Evolutionary conservation across 1,284 basidiomycete species (phyloP).

Genomic region (Pseudozyma sp.): DNA sequence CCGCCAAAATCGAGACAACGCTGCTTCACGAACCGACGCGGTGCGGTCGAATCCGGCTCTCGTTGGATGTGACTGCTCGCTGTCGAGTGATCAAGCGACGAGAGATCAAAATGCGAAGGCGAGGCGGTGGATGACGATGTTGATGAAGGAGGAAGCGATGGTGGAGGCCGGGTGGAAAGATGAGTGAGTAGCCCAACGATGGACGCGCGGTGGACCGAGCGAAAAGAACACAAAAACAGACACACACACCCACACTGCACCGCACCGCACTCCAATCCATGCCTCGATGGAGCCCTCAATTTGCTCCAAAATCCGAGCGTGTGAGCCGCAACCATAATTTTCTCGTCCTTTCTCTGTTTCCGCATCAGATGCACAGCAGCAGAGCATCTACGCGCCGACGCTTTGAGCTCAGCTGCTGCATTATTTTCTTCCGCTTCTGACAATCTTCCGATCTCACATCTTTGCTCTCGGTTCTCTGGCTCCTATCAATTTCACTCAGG

Average conservation of each 20-base stretch:
- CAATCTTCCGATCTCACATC: too few relatives aligned
- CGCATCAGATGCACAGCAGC: too few relatives aligned
- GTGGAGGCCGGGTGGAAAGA: constrained; percentile 19
- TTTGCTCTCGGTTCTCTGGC: too few relatives aligned
- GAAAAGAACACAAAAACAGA: constrained; percentile 18
- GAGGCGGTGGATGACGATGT: not conserved
- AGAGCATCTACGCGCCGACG: too few relatives aligned
- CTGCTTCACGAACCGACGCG: not conserved
- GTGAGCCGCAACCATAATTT: too few relatives aligned
- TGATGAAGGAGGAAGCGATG: constrained; percentile 5
- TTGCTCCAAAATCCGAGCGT: too few relatives aligned
- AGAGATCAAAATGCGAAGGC: not conserved
- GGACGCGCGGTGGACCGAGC: constrained; percentile 27
- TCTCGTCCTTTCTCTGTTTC: too few relatives aligned
- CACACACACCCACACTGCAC: not conserved
- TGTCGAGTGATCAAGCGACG: not conserved
- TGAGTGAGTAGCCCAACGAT: constrained; percentile 19
- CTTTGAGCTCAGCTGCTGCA: too few relatives aligned
- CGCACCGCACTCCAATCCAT: not conserved
- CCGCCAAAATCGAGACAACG: not conserved
- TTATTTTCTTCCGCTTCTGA: too few relatives aligned
- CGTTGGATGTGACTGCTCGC: too few relatives aligned
- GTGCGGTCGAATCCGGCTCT: not conserved
- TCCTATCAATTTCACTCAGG: too few relatives aligned
- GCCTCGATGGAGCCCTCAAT: too few relatives aligned